Percentiles rank a stretch among this genome's conserved stretches.
Evolutionary conservation across 306 rosid species (phyloP).

Genomic region (barrel medic (Medicago truncatula)): DNA sequence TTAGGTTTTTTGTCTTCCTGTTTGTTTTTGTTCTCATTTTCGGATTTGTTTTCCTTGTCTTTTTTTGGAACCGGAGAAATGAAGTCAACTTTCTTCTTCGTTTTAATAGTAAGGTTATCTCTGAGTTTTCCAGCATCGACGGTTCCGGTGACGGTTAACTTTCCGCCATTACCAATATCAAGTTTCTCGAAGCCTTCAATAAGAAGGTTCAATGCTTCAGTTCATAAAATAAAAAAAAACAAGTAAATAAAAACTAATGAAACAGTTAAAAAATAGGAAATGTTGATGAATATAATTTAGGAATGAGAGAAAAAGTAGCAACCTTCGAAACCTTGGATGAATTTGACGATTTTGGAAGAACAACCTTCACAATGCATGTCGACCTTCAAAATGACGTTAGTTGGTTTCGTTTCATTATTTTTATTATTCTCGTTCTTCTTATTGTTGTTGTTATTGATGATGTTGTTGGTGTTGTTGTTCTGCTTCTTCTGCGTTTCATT

Average conservation of each 20-base stretch:
- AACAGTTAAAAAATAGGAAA: not conserved
- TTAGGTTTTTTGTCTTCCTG: constrained; percentile 50
- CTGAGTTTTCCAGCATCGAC: constrained; percentile 58
- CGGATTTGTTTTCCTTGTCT: constrained; percentile 45
- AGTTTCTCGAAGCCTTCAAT: constrained; percentile 60
- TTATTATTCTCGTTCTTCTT: constrained; percentile 32
- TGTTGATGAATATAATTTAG: not conserved
- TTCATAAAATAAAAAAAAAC: not conserved
- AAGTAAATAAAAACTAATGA: constrained; percentile 4
- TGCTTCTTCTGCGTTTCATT: not conserved
- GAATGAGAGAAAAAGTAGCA: not conserved
- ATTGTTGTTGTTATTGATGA: not conserved
- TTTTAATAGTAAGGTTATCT: constrained; percentile 53
- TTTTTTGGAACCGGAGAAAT: constrained; percentile 59
- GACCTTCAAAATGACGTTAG: constrained; percentile 55
- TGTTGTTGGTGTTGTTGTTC: not conserved
- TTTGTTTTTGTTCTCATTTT: constrained; percentile 44
- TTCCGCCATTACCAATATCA: constrained; percentile 51
- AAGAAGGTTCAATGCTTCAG: constrained; percentile 45
- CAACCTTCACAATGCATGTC: constrained; percentile 85
- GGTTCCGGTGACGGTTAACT: constrained; percentile 61
- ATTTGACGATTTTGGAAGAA: constrained; percentile 54
- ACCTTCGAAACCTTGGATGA: constrained; percentile 52
- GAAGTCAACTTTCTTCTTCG: constrained; percentile 69
- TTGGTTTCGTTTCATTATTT: constrained; percentile 26